phyloP scores from a whole-genome alignment of 805 yeast genomes.

The Hanseniaspora opuntiae region DNA sequence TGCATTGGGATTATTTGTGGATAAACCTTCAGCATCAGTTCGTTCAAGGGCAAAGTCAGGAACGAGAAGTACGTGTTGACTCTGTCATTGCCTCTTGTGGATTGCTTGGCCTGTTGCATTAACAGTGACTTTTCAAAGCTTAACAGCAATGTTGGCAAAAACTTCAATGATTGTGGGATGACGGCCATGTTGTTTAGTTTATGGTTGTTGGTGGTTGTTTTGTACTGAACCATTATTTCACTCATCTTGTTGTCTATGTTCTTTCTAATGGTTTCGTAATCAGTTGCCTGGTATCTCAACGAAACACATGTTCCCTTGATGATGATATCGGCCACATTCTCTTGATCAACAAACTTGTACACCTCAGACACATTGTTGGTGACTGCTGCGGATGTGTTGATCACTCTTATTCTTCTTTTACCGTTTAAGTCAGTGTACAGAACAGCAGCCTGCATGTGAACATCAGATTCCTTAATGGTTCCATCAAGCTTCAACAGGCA shows the following conservation, averaged over 20 bases:
- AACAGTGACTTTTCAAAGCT: conserved; percentile 58
- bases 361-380: conserved; percentile 60
- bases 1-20: conserved; percentile 72
- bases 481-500: conserved; percentile 69
- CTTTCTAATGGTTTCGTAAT: conserved; percentile 36
- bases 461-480: conserved; percentile 40
- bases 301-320: conserved; percentile 33
- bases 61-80: conserved; percentile 29
- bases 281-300: conserved; percentile 25
- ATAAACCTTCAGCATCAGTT: conserved; percentile 52
- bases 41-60: conserved; percentile 41
- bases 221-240: conserved; percentile 47
- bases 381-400: conserved; percentile 70
- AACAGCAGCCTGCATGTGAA: conserved; percentile 82
- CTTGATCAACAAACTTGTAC: conserved; percentile 70
- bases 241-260: conserved; percentile 41
- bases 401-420: conserved; percentile 68
- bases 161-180: conserved; percentile 66
- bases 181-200: conserved; percentile 40
- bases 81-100: conserved; percentile 48
- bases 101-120: conserved; percentile 30
- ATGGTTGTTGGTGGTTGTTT: conserved; percentile 33
- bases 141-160: conserved; percentile 53
- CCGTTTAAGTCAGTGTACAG: conserved; percentile 73
- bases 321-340: conserved; percentile 41